Percentiles rank a stretch among this genome's conserved stretches.
These are phyloP conservation scores for Solanum virginianum DNA, from an alignment of 257 asterid genomes.

Conservation along the genomic window DNA sequence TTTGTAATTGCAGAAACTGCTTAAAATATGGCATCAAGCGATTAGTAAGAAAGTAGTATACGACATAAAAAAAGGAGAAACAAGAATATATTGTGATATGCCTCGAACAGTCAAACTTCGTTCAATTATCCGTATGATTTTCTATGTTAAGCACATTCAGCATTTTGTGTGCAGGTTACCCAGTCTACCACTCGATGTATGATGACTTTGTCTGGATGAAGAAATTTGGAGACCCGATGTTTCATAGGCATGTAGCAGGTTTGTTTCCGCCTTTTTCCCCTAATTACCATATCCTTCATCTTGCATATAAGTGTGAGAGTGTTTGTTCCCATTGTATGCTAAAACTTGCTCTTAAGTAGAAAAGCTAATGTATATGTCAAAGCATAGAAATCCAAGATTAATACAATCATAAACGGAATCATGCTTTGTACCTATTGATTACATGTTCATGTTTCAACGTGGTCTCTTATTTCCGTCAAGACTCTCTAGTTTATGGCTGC, in stretches of 20 bases:
- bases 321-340: neutral
- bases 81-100: neutral
- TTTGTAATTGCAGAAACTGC: neutral
- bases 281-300: neutral
- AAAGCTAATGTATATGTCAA: neutral
- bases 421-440: too few relatives aligned
- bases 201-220: conserved; percentile 83
- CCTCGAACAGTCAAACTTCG: neutral
- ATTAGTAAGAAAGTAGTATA: neutral
- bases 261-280: neutral
- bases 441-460: too few relatives aligned
- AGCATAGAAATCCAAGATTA: too few relatives aligned
- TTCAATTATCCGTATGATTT: neutral
- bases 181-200: conserved; percentile 79
- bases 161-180: conserved; percentile 44
- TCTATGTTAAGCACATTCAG: neutral
- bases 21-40: neutral
- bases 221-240: conserved; percentile 79
- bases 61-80: neutral
- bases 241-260: conserved; percentile 80
- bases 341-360: neutral
- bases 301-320: neutral
- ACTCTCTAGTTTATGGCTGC: too few relatives aligned
- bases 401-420: too few relatives aligned
- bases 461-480: too few relatives aligned